Percentiles rank a stretch among this genome's conserved stretches.
phyloP scores from a whole-genome alignment of 805 yeast species.

The Spathaspora arborariae region DNA sequence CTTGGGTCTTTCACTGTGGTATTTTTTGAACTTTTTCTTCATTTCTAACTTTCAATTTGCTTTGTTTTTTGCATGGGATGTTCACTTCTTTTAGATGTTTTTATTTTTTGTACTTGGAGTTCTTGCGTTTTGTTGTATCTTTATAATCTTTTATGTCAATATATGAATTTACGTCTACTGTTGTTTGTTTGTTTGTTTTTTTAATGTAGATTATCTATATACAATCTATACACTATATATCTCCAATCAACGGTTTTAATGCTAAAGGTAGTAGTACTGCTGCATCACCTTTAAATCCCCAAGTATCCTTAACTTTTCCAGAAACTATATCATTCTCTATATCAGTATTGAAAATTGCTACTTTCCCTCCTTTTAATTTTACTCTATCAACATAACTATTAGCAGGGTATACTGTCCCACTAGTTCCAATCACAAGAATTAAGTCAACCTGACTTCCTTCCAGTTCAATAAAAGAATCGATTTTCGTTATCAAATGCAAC shows the following conservation, averaged over 20 bases:
- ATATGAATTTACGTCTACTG: background rate
- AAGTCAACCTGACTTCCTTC: constrained; percentile 53
- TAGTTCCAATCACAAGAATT: constrained; percentile 80
- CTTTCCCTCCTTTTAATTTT: constrained; percentile 66
- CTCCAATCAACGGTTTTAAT: constrained; percentile 46
- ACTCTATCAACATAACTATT: constrained; percentile 85
- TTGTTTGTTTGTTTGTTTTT: background rate
- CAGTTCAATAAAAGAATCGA: constrained; percentile 64
- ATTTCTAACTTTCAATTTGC: background rate
- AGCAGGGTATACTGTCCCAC: constrained; percentile 87
- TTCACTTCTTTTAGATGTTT: background rate
- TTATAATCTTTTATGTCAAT: background rate
- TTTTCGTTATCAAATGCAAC: constrained; percentile 53
- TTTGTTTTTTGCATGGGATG: background rate
- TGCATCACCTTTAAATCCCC: constrained; percentile 83
- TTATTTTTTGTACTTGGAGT: background rate
- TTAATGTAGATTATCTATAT: background rate
- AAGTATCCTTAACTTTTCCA: constrained; percentile 42
- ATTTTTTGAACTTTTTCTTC: background rate
- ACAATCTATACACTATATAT: constrained; percentile 2
- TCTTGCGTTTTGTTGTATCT: background rate
- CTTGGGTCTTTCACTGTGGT: background rate
- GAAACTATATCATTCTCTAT: constrained; percentile 43
- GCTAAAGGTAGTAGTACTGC: constrained; percentile 66
- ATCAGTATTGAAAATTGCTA: constrained; percentile 80